A percentile compares a stretch with the other conserved stretches of the same genome.
Conservation (phyloP, 225 moss, liverwort and hornwort genomes). For the Pseudoscleropodium purum region DNA sequence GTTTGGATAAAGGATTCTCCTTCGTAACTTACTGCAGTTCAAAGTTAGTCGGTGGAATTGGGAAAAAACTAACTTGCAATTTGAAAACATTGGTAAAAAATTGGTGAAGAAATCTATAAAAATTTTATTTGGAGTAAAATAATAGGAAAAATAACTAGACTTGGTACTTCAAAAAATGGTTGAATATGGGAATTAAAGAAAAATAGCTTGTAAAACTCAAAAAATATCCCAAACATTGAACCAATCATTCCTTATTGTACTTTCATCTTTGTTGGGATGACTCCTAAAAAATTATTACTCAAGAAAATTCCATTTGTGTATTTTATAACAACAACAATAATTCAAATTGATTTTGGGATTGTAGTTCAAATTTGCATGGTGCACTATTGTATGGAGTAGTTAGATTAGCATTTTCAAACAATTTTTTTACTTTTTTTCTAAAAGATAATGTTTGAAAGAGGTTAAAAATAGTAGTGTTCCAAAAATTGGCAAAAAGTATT, state of each 20-base stretch:
- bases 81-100: too few species aligned
- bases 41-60: too few species aligned
- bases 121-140: too few species aligned
- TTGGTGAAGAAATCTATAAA: too few species aligned
- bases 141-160: too few species aligned
- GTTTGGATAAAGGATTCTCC: background rate
- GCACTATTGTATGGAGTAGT: accelerated
- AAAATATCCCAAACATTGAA: too few species aligned
- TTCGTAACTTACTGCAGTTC: too few species aligned
- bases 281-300: background rate
- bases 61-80: too few species aligned
- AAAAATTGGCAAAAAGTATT: background rate
- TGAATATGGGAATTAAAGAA: too few species aligned
- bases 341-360: background rate
- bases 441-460: background rate
- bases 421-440: too few species aligned
- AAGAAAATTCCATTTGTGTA: background rate
- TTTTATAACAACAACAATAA: background rate
- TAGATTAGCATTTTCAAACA: background rate
- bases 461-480: background rate
- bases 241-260: background rate
- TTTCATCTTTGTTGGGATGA: background rate
- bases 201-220: too few species aligned
- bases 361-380: background rate
- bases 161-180: too few species aligned